These are phyloP conservation scores for Phaseolus coccineus DNA, from an alignment of 331 rosid species.

Conservation along the genomic window DNA sequence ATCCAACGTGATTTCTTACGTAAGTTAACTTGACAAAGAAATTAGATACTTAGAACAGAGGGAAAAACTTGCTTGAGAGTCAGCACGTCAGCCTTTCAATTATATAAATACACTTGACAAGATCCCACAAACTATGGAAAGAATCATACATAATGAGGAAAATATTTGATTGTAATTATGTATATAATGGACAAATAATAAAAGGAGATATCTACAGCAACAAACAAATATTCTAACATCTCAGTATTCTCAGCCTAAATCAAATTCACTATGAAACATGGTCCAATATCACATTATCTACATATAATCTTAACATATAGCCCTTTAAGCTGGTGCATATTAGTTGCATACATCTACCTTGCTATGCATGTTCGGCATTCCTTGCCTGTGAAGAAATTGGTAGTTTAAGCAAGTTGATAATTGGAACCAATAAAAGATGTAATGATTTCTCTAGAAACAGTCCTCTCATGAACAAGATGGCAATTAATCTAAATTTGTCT, in stretches of 20 bases:
- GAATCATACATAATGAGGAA: background rate
- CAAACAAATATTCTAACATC: background rate
- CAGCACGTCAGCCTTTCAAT: background rate
- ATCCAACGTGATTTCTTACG: constrained; percentile 99
- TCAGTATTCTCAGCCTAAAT: background rate
- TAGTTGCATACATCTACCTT: background rate
- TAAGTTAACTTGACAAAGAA: constrained; percentile 50
- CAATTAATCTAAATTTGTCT: background rate
- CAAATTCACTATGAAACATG: background rate
- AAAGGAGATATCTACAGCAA: background rate
- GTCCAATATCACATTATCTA: background rate
- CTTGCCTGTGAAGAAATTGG: background rate
- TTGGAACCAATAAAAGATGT: background rate
- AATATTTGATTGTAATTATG: background rate
- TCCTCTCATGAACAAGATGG: background rate
- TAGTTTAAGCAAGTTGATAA: background rate
- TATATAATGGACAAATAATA: background rate
- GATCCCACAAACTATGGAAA: background rate
- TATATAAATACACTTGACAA: constrained; percentile 7
- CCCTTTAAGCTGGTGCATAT: background rate
- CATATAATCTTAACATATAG: background rate
- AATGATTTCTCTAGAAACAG: background rate
- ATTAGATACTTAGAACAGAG: background rate
- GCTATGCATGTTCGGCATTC: background rate
- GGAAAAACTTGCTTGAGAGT: background rate